Conservation (phyloP, 2,329 filamentous ascomycete genomes). For the Ophiostoma himal-ulmi region DNA sequence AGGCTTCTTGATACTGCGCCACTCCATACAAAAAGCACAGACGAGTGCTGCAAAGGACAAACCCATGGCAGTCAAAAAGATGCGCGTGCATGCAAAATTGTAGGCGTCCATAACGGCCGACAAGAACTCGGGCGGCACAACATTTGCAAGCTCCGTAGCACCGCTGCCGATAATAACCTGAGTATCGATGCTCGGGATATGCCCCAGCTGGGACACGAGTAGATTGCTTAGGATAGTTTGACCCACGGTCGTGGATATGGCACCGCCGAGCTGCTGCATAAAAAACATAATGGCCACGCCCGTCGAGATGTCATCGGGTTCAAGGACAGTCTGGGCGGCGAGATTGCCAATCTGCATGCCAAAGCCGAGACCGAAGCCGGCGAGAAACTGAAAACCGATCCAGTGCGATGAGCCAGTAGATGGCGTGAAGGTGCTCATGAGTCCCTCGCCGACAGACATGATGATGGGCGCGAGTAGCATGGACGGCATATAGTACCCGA, state of each 20-base stretch:
- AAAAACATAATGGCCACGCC: conserved; percentile 43
- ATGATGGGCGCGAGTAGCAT: conserved; percentile 26
- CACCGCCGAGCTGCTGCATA: conserved; percentile 26
- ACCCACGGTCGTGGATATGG: conserved; percentile 24
- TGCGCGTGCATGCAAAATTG: conserved; percentile 2
- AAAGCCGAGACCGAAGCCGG: conserved; percentile 41
- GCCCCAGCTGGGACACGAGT: conserved; percentile 17
- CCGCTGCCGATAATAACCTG: neutral
- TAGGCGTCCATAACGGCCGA: neutral
- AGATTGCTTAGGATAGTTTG: conserved; percentile 23
- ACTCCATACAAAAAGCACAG: neutral
- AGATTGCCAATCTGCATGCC: conserved; percentile 42
- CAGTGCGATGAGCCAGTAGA: conserved; percentile 26
- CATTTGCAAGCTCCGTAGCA: neutral
- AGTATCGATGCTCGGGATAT: neutral
- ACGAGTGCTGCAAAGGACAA: neutral
- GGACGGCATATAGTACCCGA: conserved; percentile 36
- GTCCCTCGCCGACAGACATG: conserved; percentile 34
- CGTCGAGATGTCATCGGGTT: conserved; percentile 38
- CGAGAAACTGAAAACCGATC: conserved; percentile 40
- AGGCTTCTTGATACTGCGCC: neutral
- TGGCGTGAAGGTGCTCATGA: conserved; percentile 39
- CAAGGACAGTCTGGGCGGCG: conserved; percentile 43
- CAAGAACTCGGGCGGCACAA: neutral
- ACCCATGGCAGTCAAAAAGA: neutral